A percentile compares a stretch with the other conserved stretches of the same genome.
Conservation (phyloP, 2,329 filamentous ascomycete genomes). For the Pestalotiopsis sp. region DNA sequence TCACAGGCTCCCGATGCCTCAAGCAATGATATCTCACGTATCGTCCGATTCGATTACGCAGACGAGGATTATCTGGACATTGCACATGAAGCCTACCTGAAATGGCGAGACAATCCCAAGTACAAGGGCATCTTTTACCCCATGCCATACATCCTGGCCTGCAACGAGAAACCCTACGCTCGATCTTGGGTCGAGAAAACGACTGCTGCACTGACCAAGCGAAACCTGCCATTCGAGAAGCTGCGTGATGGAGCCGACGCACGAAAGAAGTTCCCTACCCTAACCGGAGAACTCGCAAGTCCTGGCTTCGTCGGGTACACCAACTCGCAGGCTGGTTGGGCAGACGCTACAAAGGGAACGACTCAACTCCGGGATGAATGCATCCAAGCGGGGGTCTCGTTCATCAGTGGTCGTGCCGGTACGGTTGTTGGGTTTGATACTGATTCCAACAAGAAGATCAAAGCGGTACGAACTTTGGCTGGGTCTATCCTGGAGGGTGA, state of each 20-base stretch:
- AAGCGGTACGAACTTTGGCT: background rate
- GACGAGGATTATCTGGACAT: conserved; percentile 29
- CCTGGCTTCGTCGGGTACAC: background rate
- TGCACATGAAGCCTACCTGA: conserved; percentile 27
- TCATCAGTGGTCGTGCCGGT: conserved; percentile 1
- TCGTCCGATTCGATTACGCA: conserved; percentile 37
- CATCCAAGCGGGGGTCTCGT: background rate
- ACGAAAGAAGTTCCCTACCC: background rate
- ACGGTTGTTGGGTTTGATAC: background rate
- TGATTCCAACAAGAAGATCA: background rate
- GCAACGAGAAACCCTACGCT: background rate
- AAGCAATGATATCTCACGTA: conserved; percentile 40
- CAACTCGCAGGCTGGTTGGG: conserved; percentile 2
- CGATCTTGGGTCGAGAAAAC: background rate
- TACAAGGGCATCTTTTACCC: background rate
- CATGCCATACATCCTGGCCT: background rate
- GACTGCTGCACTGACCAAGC: background rate
- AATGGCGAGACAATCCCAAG: background rate
- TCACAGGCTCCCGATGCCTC: conserved; percentile 35
- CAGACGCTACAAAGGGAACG: conserved; percentile 1
- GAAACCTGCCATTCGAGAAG: background rate
- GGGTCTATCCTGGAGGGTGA: conserved; percentile 14
- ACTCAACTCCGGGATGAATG: background rate
- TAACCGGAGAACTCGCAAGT: background rate
- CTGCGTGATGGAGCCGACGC: background rate